Base-by-base conservation (phyloP, 345 rosid species). In the Linum trigynum region DNA sequence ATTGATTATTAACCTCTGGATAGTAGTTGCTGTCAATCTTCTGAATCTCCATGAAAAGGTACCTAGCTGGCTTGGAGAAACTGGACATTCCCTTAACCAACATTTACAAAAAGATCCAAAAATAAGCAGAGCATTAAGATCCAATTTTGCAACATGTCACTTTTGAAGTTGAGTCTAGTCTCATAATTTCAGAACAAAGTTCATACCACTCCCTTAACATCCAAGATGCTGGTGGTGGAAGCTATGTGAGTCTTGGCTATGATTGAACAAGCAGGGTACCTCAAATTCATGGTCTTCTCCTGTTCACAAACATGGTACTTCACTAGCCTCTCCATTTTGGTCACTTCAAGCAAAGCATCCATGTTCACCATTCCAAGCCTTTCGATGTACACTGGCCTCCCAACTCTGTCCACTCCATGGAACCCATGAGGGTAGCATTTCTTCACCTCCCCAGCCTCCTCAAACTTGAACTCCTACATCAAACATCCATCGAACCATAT, bases 1-100 rank as follows among this genome's bases (percentile, higher is more conserved):
- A 57, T 5, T 16, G 11, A 48, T 4, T 41, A 62, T 42, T 36
- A 69, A 81, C 92, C 86, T 86, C 89, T 12, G 92, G 92, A 57
- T 84, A 84, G 80, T 86, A 84, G 66, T 64, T 79, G 79, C 88
- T 82, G 38, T 84, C 89, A 50, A 86, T 78, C 74, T 78, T 86
- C 79, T 79, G 89, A 77, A 86, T 76, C 76, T 84, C 85, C 87
- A 84, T 65, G 67, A 86, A 82, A 36, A 86, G 73, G 51, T 62
- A 64, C 65, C 89, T 79, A 1, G 87, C 89, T 16, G 92, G 75
- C 79, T 82, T 86, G 17, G 87, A 82, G 83, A 84, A 86, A 67
- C 78, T 84, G 38, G 82, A 76, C 87, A 79, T 78, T 63, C 89
- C 87, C 89, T 84, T 55, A 56, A 41, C 72, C 76, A 69, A 77